phyloP scores from a whole-genome alignment of 192 early-diverging fungal genomes.

The Mortierella antarctica region DNA sequence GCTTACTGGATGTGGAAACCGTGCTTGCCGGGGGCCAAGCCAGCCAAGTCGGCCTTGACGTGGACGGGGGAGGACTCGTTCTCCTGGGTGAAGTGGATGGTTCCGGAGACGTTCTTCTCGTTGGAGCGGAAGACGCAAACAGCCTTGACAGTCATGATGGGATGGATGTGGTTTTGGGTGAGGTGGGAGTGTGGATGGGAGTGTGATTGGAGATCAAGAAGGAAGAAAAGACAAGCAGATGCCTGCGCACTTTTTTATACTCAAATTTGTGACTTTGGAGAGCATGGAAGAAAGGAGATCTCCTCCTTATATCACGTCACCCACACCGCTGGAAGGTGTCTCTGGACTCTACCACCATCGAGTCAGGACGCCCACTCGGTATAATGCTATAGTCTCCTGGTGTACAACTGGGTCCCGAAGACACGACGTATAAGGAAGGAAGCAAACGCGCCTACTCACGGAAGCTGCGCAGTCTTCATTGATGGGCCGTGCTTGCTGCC shows the following conservation, averaged over 20 bases:
- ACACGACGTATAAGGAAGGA: too few species aligned
- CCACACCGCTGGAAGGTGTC: too few species aligned
- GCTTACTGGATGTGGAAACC: conserved; percentile 89
- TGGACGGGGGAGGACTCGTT: conserved; percentile 62
- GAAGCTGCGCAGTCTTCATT: too few species aligned
- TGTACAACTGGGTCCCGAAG: too few species aligned
- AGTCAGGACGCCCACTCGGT: too few species aligned
- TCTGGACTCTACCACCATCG: too few species aligned
- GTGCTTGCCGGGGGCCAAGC: conserved; percentile 78
- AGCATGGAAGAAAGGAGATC: too few species aligned
- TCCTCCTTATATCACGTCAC: too few species aligned
- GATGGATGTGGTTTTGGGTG: conserved; percentile 7
- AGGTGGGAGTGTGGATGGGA: background rate
- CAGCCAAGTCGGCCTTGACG: conserved; percentile 68
- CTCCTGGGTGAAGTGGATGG: conserved; percentile 78
- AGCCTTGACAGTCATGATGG: conserved; percentile 81
- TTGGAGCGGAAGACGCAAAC: conserved; percentile 82
- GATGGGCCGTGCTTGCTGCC: too few species aligned
- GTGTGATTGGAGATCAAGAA: conserved; percentile 6
- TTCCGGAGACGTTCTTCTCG: conserved; percentile 72
- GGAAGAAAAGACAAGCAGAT: conserved; percentile 32
- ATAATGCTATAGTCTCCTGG: too few species aligned
- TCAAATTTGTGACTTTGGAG: too few species aligned
- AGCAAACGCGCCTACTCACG: too few species aligned
- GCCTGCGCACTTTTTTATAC: conserved; percentile 27